Percentiles rank a stretch among this genome's conserved stretches.
Conservation (phyloP, 495 filamentous ascomycete species). For the Tirmania nivea region DNA sequence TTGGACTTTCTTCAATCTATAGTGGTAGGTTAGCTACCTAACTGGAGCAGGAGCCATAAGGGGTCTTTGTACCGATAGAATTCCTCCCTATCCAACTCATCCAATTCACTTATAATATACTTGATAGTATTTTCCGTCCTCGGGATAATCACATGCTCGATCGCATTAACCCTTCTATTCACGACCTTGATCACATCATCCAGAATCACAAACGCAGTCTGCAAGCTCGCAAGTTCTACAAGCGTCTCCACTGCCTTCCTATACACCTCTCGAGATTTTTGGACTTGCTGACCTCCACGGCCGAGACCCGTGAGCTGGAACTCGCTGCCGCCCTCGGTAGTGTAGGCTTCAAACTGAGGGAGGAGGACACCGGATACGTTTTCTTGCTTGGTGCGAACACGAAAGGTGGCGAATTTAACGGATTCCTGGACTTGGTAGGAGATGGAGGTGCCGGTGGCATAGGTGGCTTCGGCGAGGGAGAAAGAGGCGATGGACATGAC, state of each 20-base stretch:
- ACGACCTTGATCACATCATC: conserved; percentile 99
- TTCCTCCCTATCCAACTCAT: conserved; percentile 94
- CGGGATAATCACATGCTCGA: conserved; percentile 97
- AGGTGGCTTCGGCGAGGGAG: conserved; percentile 91
- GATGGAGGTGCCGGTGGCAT: conserved; percentile 89
- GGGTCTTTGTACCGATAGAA: conserved; percentile 27
- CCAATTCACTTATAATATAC: conserved; percentile 95
- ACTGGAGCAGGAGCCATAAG: neutral
- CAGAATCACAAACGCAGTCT: conserved; percentile 93
- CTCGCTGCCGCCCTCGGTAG: conserved; percentile 75
- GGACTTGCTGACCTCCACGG: conserved; percentile 93
- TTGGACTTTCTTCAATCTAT: conserved; percentile 74
- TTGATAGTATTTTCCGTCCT: conserved; percentile 96
- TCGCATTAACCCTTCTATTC: conserved; percentile 93
- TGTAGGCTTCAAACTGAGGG: conserved; percentile 75
- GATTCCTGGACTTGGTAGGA: conserved; percentile 94
- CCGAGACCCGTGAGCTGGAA: conserved; percentile 91
- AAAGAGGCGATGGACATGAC: conserved; percentile 99
- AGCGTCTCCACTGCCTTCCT: conserved; percentile 90
- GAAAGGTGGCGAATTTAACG: conserved; percentile 75
- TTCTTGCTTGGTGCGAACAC: conserved; percentile 83
- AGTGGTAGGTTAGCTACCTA: conserved; percentile 17
- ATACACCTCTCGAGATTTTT: conserved; percentile 87
- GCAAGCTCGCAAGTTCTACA: conserved; percentile 86
- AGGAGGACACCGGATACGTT: conserved; percentile 94